A percentile compares a stretch with the other conserved stretches of the same genome.
phyloP scores from a whole-genome alignment of 371 early-diverging fungal genomes.

The Choanephora cucurbitarum region DNA sequence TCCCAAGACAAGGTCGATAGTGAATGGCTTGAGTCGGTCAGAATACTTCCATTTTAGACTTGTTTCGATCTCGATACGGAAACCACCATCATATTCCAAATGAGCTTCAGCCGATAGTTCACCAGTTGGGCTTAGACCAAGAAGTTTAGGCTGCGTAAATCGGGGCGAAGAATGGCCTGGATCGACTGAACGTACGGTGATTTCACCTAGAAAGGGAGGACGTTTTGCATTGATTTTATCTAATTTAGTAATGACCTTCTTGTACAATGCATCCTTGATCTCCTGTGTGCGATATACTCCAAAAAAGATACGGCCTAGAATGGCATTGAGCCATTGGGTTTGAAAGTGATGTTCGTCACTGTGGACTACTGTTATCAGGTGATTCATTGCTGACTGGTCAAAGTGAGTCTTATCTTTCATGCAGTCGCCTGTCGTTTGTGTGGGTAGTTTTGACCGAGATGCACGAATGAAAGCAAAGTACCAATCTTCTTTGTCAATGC shows the following conservation, averaged over 20 bases:
- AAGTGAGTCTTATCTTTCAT: constrained; percentile 48
- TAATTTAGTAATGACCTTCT: constrained; percentile 67
- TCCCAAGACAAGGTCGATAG: constrained; percentile 77
- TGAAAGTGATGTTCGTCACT: constrained; percentile 67
- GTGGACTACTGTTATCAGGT: constrained; percentile 57
- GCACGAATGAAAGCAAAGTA: constrained; percentile 63
- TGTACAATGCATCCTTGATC: constrained; percentile 59
- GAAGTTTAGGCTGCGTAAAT: constrained; percentile 75
- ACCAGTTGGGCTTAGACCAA: constrained; percentile 68
- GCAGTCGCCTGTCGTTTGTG: not conserved
- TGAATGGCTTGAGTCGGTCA: constrained; percentile 62
- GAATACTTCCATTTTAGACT: constrained; percentile 58
- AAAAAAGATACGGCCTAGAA: constrained; percentile 80
- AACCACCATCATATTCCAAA: constrained; percentile 78
- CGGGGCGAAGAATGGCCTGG: constrained; percentile 82
- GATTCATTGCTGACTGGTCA: constrained; percentile 57
- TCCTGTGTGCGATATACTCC: constrained; percentile 69
- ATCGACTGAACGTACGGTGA: constrained; percentile 76
- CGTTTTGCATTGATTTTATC: constrained; percentile 67
- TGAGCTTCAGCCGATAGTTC: constrained; percentile 75
- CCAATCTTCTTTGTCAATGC: constrained; percentile 92
- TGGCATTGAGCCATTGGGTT: constrained; percentile 88
- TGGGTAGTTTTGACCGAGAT: constrained; percentile 21
- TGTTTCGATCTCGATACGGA: constrained; percentile 73
- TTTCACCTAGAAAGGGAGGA: constrained; percentile 81